Evolutionary conservation across 306 rosid species (phyloP), one percentile per base, ranked within the genome.

Genomic region (Lagenaria siceraria): DNA sequence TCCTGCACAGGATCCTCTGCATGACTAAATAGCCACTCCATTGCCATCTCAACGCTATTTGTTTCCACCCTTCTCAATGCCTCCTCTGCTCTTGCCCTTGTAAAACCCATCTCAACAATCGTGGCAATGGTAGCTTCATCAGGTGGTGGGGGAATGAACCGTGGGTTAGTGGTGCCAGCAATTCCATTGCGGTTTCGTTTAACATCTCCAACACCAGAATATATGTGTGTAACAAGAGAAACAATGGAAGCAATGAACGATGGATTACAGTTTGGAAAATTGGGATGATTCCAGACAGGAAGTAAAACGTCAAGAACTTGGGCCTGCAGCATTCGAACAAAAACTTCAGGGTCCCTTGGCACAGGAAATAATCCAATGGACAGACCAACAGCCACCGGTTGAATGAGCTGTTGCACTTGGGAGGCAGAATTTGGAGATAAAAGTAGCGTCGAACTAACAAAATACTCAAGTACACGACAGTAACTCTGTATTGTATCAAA

Each of bases 11-110:
- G 97, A 90, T 92, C 99, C 85, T 92, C 98, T 52, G 92, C 84
- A 79, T 96, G 98, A 89, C 87, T 89, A 77, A 86, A 92, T 53
- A 96, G 88, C 99, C 99, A 96, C 86, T 96, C 99, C 98, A 88
- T 96, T 65, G 99, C 99, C 97, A 96, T 90, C 82, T 96, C 99
- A 85, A 96, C 98, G 19, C 99, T 96, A 80, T 96, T 96, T 84
- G 97, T 88, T 82, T 84, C 99, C 84, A 96, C 98, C 79, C 93
- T 82, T 81, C 99, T 86, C 75, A 96, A 87, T 4, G 99, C 99
- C 83, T 96, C 99, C 90, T 92, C 99, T 55, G 99, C 99, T 87
- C 99, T 89, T 76, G 91, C 96, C 86, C 98, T 86, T 59, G 98
- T 83, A 89, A 96, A 96, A 17, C 99, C 99, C 99, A 96, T 96